Percentiles rank a stretch among this genome's conserved stretches.
phyloP scores from a whole-genome alignment of 129 eudicot genomes.

The Saussurea involucrata region DNA sequence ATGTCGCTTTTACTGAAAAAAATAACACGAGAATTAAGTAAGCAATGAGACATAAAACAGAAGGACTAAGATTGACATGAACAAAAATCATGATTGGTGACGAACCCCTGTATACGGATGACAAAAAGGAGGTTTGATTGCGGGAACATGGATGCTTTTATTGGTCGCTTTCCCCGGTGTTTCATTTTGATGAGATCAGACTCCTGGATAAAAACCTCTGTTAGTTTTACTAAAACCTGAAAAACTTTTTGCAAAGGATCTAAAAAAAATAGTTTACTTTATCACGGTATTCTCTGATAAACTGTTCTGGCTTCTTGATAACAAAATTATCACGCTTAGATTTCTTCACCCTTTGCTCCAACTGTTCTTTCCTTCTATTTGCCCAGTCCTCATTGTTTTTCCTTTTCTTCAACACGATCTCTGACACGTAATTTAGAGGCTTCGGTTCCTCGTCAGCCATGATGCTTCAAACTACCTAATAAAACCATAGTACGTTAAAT shows the following conservation, averaged over 20 bases:
- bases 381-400: slow-evolving; percentile 74
- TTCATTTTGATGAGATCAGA: slow-evolving; percentile 64
- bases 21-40: background rate
- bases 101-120: slow-evolving; percentile 73
- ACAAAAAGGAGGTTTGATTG: slow-evolving; percentile 59
- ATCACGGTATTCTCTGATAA: slow-evolving; percentile 52
- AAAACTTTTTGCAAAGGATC: background rate
- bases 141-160: slow-evolving; percentile 14
- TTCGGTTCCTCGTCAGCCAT: slow-evolving; percentile 42
- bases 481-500: background rate
- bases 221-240: background rate
- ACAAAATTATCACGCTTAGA: slow-evolving; percentile 31
- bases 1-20: slow-evolving; percentile 57
- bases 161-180: slow-evolving; percentile 40
- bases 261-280: slow-evolving; percentile 42
- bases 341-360: slow-evolving; percentile 51
- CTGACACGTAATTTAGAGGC: slow-evolving; percentile 46
- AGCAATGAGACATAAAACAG: background rate
- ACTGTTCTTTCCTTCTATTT: slow-evolving; percentile 51
- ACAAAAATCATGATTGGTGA: background rate
- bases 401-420: slow-evolving; percentile 72
- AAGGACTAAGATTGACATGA: background rate
- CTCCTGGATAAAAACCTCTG: slow-evolving; percentile 39
- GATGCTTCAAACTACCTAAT: background rate
- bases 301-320: slow-evolving; percentile 68